phyloP scores from a whole-genome alignment of 148 eudicot genomes.

The Nepenthes mirabilis region DNA sequence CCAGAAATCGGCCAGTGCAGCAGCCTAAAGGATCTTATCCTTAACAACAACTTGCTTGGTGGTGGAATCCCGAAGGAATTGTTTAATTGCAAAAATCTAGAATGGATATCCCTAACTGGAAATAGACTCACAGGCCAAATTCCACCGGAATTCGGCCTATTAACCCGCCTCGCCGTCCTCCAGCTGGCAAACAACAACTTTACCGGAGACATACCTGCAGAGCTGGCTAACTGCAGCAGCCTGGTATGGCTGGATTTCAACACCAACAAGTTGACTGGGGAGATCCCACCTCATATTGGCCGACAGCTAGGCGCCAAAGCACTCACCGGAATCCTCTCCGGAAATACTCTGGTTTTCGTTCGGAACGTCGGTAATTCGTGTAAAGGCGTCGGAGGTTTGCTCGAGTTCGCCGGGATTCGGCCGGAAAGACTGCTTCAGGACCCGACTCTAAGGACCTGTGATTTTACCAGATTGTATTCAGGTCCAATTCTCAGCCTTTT shows the following conservation, averaged over 20 bases:
- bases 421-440: slow-evolving; percentile 72
- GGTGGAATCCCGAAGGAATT: slow-evolving; percentile 66
- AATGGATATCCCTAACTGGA: slow-evolving; percentile 34
- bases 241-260: slow-evolving; percentile 54
- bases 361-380: slow-evolving; percentile 88
- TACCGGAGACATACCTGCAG: slow-evolving; percentile 27
- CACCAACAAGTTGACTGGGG: neutral
- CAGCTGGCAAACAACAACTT: slow-evolving; percentile 32
- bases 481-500: slow-evolving; percentile 4
- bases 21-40: slow-evolving; percentile 67
- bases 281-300: neutral
- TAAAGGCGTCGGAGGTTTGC: slow-evolving; percentile 86
- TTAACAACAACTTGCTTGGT: slow-evolving; percentile 61
- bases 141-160: slow-evolving; percentile 28
- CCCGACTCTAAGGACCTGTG: neutral
- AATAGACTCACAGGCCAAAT: slow-evolving; percentile 35
- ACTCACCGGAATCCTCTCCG: slow-evolving; percentile 7
- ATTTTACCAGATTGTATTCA: neutral
- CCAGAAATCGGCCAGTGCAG: slow-evolving; percentile 40
- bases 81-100: slow-evolving; percentile 53
- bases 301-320: slow-evolving; percentile 23
- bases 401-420: slow-evolving; percentile 83
- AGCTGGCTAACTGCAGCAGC: neutral
- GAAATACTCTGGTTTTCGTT: slow-evolving; percentile 26
- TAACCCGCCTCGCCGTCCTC: slow-evolving; percentile 49